phyloP scores from a whole-genome alignment of 345 rosid genomes.

The Angophora floribunda region DNA sequence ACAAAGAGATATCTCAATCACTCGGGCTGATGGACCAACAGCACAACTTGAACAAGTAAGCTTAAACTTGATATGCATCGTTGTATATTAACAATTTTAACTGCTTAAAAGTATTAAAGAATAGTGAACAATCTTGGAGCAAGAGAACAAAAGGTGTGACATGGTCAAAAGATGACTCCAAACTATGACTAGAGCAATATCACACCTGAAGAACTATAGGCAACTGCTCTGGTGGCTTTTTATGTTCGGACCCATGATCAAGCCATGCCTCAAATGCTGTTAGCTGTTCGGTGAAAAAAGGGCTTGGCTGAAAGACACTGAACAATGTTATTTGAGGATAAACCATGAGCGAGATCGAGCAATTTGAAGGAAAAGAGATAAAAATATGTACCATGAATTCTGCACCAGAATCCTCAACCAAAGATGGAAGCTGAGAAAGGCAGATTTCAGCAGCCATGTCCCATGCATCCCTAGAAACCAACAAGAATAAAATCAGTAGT shows the following conservation, averaged over 20 bases:
- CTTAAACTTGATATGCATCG: neutral
- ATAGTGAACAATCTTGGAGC: neutral
- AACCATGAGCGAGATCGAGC: neutral
- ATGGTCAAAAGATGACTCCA: neutral
- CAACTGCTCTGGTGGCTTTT: slow-evolving; percentile 97
- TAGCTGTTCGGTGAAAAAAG: slow-evolving; percentile 92
- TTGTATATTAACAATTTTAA: neutral
- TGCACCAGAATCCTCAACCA: slow-evolving; percentile 69
- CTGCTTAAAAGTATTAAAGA: neutral
- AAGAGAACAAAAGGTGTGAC: neutral
- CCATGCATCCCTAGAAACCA: slow-evolving; percentile 96
- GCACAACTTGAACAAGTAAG: neutral
- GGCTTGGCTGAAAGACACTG: slow-evolving; percentile 63
- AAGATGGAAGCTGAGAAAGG: slow-evolving; percentile 90
- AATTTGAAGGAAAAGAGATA: neutral
- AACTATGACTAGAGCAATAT: slow-evolving; percentile 39
- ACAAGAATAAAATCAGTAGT: neutral
- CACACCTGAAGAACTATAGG: slow-evolving; percentile 98
- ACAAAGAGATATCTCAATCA: neutral
- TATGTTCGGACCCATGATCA: slow-evolving; percentile 95
- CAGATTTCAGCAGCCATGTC: slow-evolving; percentile 99
- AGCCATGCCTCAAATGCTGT: slow-evolving; percentile 99
- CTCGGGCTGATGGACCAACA: neutral
- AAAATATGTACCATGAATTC: slow-evolving; percentile 66
- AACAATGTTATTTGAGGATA: neutral